Conservation (phyloP, 495 filamentous ascomycete species). For the Trichoderma reesei region DNA sequence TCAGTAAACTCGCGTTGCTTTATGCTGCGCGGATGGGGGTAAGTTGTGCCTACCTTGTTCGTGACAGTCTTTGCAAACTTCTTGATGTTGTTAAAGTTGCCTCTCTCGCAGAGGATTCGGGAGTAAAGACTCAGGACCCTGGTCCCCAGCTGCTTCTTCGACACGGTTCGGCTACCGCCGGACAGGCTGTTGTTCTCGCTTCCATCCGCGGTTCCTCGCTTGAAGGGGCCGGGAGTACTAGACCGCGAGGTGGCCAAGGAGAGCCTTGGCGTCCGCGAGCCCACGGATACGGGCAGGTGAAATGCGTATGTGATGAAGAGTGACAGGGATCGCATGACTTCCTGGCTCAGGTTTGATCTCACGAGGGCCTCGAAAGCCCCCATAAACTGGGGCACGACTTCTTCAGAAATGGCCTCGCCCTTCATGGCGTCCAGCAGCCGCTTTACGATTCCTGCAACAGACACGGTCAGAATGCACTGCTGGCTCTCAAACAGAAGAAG, state of each 20-base stretch:
- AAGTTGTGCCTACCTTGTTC: conserved; percentile 64
- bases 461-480: conserved; percentile 12
- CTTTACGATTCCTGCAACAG: conserved; percentile 66
- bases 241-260: conserved; percentile 28
- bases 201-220: neutral
- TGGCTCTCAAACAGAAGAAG: conserved; percentile 4
- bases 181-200: conserved; percentile 13
- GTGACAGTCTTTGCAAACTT: conserved; percentile 94
- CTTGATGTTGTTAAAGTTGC: conserved; percentile 55
- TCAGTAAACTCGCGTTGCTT: neutral
- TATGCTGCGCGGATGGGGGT: neutral
- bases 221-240: conserved; percentile 21
- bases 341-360: conserved; percentile 66
- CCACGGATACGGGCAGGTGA: conserved; percentile 49
- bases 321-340: conserved; percentile 76
- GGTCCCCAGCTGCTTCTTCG: conserved; percentile 56
- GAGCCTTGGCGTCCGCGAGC: conserved; percentile 43
- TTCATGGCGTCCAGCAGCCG: conserved; percentile 84
- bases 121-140: conserved; percentile 74
- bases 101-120: conserved; percentile 67
- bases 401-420: conserved; percentile 60
- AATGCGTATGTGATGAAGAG: conserved; percentile 89
- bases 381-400: conserved; percentile 64
- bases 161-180: conserved; percentile 23
- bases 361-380: conserved; percentile 67